Evolutionary conservation across 2,329 filamentous ascomycete species (phyloP), one percentile per base, ranked within the genome.

Genomic region (Zarea fungicola): DNA sequence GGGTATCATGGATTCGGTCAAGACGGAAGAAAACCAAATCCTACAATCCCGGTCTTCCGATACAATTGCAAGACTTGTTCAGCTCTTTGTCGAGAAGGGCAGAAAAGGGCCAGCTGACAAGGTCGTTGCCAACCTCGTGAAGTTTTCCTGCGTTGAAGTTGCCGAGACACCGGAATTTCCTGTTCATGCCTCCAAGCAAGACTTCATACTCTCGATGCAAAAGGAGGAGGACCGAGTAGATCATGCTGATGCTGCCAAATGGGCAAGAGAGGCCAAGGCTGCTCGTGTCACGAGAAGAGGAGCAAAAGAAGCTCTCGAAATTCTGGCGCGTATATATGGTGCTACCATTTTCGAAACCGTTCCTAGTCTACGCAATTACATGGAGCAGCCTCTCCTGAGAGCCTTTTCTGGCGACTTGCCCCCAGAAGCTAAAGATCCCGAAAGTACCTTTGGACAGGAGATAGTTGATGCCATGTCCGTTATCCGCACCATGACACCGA

Each of bases 181-280:
- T 5, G 84, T 87, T 23, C 93, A 97, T 60, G 87, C 86, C 2
- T 66, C 75, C 36, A 85, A 95, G 60, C 87, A 85, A 39, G 83
- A 84, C 55, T 85, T 85, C 13, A 93, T 99, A 49, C 71, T 99
- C 14, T 97, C 93, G 0, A 83, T 99, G 66, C 89, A 92, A 58
- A 99, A 99, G 68, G 93, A 99, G 63, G 93, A 99, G 67, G 93
- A 99, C 61, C 81, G 93, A 37, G 85, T 91, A 56, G 93, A 99
- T 58, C 91, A 96, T 59, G 82, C 87, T 1, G 92, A 97, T 70
- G 89, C 89, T 22, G 89, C 82, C 26, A 91, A 89, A 62, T 97
- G 91, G 68, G 93, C 93, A 28, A 81, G 79, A 54, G 93, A 99
- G 66, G 89, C 89, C 25, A 92, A 84, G 67, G 88, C 88, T 39